Evolutionary conservation across 768 basidiomycete genomes (phyloP).

Genomic region (Melanogaster broomeanus): DNA sequence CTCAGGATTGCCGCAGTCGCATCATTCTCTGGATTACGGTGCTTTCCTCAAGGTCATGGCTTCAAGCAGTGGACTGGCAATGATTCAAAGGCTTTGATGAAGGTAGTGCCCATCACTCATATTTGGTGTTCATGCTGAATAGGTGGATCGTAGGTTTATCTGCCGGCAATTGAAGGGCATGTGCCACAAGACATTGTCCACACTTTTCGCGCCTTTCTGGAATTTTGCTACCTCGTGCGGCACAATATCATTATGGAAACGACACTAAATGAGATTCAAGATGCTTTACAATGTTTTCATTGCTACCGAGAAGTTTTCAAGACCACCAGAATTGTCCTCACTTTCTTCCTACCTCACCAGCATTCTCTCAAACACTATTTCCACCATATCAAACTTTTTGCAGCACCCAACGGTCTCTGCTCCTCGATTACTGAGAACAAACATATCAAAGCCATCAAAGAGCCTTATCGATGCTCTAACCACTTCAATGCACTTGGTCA

Average conservation of each 20-base stretch:
- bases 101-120: slow-evolving; percentile 19
- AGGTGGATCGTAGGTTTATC: slow-evolving; percentile 18
- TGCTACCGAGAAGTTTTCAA: neutral
- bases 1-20: slow-evolving; percentile 31
- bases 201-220: slow-evolving; percentile 20
- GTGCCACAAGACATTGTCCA: slow-evolving; percentile 19
- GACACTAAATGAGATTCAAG: slow-evolving; percentile 14
- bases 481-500: slow-evolving; percentile 20
- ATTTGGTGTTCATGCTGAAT: neutral
- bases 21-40: slow-evolving; percentile 28
- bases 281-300: too few relatives aligned
- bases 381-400: slow-evolving; percentile 24
- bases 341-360: slow-evolving; percentile 31
- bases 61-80: slow-evolving; percentile 42
- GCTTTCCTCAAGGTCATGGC: slow-evolving; percentile 31
- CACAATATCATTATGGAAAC: slow-evolving; percentile 16
- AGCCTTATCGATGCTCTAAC: slow-evolving; percentile 33
- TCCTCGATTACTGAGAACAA: slow-evolving; percentile 38
- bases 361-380: slow-evolving; percentile 34
- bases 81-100: slow-evolving; percentile 41
- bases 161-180: slow-evolving; percentile 24
- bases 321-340: slow-evolving; percentile 10
- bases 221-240: slow-evolving; percentile 35
- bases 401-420: slow-evolving; percentile 36
- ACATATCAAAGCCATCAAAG: slow-evolving; percentile 38